These are phyloP conservation scores for Penicillium fimorum DNA, from an alignment of 495 filamentous ascomycete genomes.

Conservation along the genomic window DNA sequence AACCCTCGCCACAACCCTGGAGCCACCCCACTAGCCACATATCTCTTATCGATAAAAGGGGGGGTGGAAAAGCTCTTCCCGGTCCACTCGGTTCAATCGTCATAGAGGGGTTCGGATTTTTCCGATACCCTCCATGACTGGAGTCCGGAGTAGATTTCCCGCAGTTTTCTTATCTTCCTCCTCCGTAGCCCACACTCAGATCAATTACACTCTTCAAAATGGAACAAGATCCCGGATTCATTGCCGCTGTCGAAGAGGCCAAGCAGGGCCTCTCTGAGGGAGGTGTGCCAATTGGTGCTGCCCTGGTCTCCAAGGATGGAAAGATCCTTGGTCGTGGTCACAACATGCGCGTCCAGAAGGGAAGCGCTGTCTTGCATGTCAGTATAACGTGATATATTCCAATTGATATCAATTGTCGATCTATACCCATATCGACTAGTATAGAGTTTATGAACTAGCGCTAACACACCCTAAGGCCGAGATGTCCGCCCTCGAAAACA, in stretches of 20 bases:
- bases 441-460: background rate
- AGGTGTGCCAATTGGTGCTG: slow-evolving; percentile 81
- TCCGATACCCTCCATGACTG: slow-evolving; percentile 7
- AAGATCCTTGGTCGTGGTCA: slow-evolving; percentile 76
- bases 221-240: slow-evolving; percentile 50
- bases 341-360: slow-evolving; percentile 78
- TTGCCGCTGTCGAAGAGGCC: slow-evolving; percentile 75
- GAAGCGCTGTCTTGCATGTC: slow-evolving; percentile 74
- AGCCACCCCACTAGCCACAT: slow-evolving; percentile 13
- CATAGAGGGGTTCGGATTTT: slow-evolving; percentile 19
- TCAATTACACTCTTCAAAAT: slow-evolving; percentile 25
- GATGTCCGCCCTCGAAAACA: slow-evolving; percentile 75
- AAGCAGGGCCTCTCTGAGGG: slow-evolving; percentile 66
- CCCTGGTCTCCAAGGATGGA: slow-evolving; percentile 66
- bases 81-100: slow-evolving; percentile 15
- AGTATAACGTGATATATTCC: slow-evolving; percentile 20
- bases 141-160: slow-evolving; percentile 4
- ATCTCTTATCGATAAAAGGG: slow-evolving; percentile 27
- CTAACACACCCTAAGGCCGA: slow-evolving; percentile 57
- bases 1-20: slow-evolving; percentile 1
- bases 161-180: slow-evolving; percentile 1
- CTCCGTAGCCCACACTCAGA: background rate
- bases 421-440: background rate
- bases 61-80: slow-evolving; percentile 16
- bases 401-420: slow-evolving; percentile 1